Percentiles rank a stretch among this genome's conserved stretches.
Conservation (phyloP, 129 eudicot species). For the Centella asiatica region DNA sequence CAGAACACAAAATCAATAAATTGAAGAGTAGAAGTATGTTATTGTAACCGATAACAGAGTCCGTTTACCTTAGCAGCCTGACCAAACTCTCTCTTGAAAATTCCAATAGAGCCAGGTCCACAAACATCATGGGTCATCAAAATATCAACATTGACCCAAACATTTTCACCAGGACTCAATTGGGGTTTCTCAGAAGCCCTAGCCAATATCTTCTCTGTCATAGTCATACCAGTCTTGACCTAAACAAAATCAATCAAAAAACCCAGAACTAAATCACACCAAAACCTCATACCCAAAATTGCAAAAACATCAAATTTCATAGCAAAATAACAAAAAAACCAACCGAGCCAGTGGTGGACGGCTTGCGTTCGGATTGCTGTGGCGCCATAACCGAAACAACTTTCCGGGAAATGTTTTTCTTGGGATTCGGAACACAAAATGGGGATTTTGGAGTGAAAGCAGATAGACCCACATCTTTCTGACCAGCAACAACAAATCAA, state of each 20-base stretch:
- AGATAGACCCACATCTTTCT: constrained; percentile 70
- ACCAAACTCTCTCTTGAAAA: constrained; percentile 87
- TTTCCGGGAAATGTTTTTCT: constrained; percentile 28
- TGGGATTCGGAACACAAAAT: constrained; percentile 22
- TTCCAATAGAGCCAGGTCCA: constrained; percentile 76
- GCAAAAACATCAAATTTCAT: neutral
- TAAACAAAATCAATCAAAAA: constrained; percentile 12
- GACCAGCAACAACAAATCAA: neutral
- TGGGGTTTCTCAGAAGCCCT: constrained; percentile 68
- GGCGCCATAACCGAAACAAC: constrained; percentile 71
- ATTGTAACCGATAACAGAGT: neutral
- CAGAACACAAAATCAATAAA: too few species aligned
- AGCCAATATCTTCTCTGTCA: constrained; percentile 82
- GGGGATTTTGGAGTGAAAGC: constrained; percentile 39
- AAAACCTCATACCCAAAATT: constrained; percentile 2
- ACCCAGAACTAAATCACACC: neutral
- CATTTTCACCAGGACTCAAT: constrained; percentile 78
- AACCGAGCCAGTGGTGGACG: constrained; percentile 84
- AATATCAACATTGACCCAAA: constrained; percentile 78
- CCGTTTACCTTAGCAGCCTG: constrained; percentile 68
- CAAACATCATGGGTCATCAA: constrained; percentile 98
- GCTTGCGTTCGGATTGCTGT: constrained; percentile 58
- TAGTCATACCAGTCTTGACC: constrained; percentile 91
- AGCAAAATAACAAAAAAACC: constrained; percentile 8
- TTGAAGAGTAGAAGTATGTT: too few species aligned